Base-by-base conservation (phyloP, 441 rosid species). In the Populus hybrid region DNA sequence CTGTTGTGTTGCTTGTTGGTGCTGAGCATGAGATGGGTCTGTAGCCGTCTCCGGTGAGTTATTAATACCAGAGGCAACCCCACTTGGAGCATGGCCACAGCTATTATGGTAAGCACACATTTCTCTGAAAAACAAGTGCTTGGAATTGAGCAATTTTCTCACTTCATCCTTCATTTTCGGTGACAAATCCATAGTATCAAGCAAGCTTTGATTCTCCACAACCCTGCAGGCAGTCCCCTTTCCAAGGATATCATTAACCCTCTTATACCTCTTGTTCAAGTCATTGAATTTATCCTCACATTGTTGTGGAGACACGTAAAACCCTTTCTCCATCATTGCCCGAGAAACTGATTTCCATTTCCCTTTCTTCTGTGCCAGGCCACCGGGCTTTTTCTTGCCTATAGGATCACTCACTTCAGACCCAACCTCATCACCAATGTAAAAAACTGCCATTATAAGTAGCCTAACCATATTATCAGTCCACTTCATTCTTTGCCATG, bases 401-500 rank as follows among this genome's bases (percentile, higher is more conserved):
- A 78, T 73, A 1, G 80, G 81, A 50, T 92, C 95, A 63, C 50
- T 79, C 26, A 78, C 82, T 73, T 93, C 97, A 1, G 88, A 64
- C 2, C 94, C 97, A 70, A 81, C 91, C 75, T 96, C 99, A 76
- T 94, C 99, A 5, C 99, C 99, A 61, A 95, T 92, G 78, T 90
- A 95, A 79, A 84, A 91, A 0, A 95, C 99, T 0, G 97, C 98
- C 95, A 91, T 89, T 67, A 95, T 90, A 59, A 95, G 83, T 11
- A 94, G 84, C 83, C 83, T 87, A 16, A 95, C 98, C 99, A 96
- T 96, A 42, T 73, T 77, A 69, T 94, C 98, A 36, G 97, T 96
- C 98, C 99, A 96, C 81, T 96, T 96, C 98, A 96, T 96, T 73
- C 99, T 88, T 65, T 96, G 98, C 99, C 99, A 95, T 1, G 87